Conservation (phyloP, 805 yeast genomes). For the Candida insectalens region DNA sequence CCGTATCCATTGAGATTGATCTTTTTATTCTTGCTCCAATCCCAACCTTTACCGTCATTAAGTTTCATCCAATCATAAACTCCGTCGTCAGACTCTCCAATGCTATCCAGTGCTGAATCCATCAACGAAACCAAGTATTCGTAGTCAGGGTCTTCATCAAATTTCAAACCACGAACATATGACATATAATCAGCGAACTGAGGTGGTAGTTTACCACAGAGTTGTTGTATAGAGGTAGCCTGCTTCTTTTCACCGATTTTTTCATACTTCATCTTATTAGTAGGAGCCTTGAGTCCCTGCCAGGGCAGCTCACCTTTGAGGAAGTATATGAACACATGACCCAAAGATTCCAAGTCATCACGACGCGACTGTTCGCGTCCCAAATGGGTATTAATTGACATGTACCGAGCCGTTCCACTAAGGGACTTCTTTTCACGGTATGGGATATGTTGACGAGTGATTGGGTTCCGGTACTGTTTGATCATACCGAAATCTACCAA, state of each 20-base stretch:
- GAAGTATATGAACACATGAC: slow-evolving; percentile 76
- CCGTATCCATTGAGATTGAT: slow-evolving; percentile 81
- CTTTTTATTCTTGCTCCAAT: slow-evolving; percentile 61
- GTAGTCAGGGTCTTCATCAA: slow-evolving; percentile 77
- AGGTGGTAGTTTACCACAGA: slow-evolving; percentile 56
- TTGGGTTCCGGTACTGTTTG: slow-evolving; percentile 72
- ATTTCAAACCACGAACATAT: slow-evolving; percentile 57
- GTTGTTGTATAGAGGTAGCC: slow-evolving; percentile 51
- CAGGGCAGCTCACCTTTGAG: slow-evolving; percentile 75
- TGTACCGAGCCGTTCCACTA: slow-evolving; percentile 79
- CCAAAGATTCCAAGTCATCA: slow-evolving; percentile 74
- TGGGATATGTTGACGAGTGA: slow-evolving; percentile 73
- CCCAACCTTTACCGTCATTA: slow-evolving; percentile 79
- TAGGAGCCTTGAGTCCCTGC: slow-evolving; percentile 86
- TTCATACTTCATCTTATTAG: slow-evolving; percentile 76
- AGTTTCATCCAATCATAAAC: slow-evolving; percentile 76
- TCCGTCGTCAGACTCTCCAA: slow-evolving; percentile 54
- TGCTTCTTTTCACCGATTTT: slow-evolving; percentile 77
- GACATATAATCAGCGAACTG: slow-evolving; percentile 69
- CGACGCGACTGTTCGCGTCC: slow-evolving; percentile 79
- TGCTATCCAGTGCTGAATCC: slow-evolving; percentile 46
- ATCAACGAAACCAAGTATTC: slow-evolving; percentile 53
- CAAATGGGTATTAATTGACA: slow-evolving; percentile 82
- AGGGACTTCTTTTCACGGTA: slow-evolving; percentile 72
- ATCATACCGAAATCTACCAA: slow-evolving; percentile 85